These are phyloP conservation scores for Gracilaria caudata DNA, from an alignment of 23 red algal genomes.

Conservation along the genomic window DNA sequence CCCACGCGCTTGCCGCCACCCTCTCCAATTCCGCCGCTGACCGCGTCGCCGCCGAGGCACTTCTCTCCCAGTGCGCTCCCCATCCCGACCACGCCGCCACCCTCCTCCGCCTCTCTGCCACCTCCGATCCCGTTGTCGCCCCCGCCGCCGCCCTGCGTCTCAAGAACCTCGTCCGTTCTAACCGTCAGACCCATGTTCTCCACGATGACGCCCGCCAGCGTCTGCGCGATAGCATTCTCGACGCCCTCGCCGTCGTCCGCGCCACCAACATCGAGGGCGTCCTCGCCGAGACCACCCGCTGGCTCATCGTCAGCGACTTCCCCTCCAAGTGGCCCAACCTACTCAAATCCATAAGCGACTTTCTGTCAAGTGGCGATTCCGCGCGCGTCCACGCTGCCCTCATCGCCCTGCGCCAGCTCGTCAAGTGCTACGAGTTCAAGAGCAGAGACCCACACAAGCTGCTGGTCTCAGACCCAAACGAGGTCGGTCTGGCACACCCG, in stretches of 20 bases:
- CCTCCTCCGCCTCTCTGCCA: slow-evolving; percentile 52
- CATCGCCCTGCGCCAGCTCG: slow-evolving; percentile 55
- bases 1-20: slow-evolving; percentile 57
- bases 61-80: slow-evolving; percentile 42
- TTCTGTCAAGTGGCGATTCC: slow-evolving; percentile 34
- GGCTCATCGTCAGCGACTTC: slow-evolving; percentile 69
- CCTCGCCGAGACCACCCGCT: slow-evolving; percentile 67
- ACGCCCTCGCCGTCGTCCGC: slow-evolving; percentile 51
- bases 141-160: slow-evolving; percentile 76
- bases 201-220: slow-evolving; percentile 27
- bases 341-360: slow-evolving; percentile 28
- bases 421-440: slow-evolving; percentile 74
- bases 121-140: slow-evolving; percentile 50
- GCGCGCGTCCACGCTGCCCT: slow-evolving; percentile 55
- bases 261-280: slow-evolving; percentile 60
- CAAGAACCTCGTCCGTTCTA: slow-evolving; percentile 66
- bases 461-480: slow-evolving; percentile 53
- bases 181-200: slow-evolving; percentile 26
- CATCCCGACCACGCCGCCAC: slow-evolving; percentile 46
- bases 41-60: slow-evolving; percentile 60
- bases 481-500: slow-evolving; percentile 57
- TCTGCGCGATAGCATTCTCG: slow-evolving; percentile 56
- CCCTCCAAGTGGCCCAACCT: slow-evolving; percentile 66
- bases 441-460: slow-evolving; percentile 43
- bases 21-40: slow-evolving; percentile 56